These are phyloP conservation scores for Ganoderma leucocontextum DNA, from an alignment of 1,284 basidiomycete species.

Conservation along the genomic window DNA sequence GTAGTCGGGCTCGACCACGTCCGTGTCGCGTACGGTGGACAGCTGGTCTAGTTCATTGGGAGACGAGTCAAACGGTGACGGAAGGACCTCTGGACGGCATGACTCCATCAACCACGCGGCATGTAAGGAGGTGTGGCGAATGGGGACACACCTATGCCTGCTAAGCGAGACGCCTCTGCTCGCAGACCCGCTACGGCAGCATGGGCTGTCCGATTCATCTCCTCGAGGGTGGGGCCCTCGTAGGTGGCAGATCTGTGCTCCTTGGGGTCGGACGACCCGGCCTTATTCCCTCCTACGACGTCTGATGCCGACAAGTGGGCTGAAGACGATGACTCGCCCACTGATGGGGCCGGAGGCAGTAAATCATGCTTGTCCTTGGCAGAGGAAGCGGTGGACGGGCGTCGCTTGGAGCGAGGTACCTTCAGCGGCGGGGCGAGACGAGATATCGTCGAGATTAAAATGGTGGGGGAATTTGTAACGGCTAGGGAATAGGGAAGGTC, in stretches of 20 bases:
- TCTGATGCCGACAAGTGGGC: conserved; percentile 23
- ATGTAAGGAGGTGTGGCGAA: not conserved
- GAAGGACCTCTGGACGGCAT: conserved; percentile 33
- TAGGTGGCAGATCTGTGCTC: conserved; percentile 17
- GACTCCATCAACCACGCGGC: conserved; percentile 8
- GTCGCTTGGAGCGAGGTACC: conserved; percentile 28
- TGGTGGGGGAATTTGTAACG: conserved; percentile 28
- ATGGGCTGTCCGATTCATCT: conserved; percentile 41
- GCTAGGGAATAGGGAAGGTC: conserved; percentile 35
- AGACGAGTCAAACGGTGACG: conserved; percentile 42
- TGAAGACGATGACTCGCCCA: conserved; percentile 33
- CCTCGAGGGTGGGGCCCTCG: conserved; percentile 35
- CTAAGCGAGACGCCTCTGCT: conserved; percentile 42
- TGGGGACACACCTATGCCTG: conserved; percentile 37
- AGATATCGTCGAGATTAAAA: conserved; percentile 34
- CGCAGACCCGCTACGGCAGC: conserved; percentile 41
- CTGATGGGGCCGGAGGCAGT: conserved; percentile 37
- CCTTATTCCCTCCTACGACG: not conserved
- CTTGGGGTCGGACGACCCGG: conserved; percentile 18
- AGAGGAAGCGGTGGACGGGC: conserved; percentile 57
- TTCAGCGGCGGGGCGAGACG: conserved; percentile 33
- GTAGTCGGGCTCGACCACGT: conserved; percentile 49
- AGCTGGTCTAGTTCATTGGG: conserved; percentile 35
- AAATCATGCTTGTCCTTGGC: conserved; percentile 39
- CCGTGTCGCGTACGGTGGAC: conserved; percentile 31